Evolutionary conservation across 2,329 filamentous ascomycete genomes (phyloP), one percentile per base, ranked within the genome.

Genomic region (Ophiosphaerella korrae): DNA sequence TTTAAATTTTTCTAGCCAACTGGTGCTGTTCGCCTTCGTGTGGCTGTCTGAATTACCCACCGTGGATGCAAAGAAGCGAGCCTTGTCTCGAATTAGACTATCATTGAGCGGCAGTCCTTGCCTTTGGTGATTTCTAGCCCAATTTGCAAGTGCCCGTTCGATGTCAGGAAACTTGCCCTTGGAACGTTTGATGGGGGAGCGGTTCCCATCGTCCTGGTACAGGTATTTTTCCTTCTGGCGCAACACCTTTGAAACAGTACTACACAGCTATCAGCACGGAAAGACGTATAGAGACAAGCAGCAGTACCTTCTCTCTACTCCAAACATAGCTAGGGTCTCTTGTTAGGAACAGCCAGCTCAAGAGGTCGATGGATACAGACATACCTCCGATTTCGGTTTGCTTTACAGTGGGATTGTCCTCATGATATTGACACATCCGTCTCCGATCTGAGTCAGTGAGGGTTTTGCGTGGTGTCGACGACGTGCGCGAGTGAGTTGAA

Each of bases 211-310:
- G 67, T 90, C 90, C 46, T 86, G 85, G 67, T 88, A 89, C 13
- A 97, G 82, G 74, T 96, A 97, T 73, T 95, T 94, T 58, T 99
- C 94, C 77, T 93, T 96, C 68, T 96, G 88, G 46, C 93, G 87
- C 58, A 99, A 76, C 48, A 97, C 94, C 73, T 99, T 99, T 47
- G 94, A 99, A n/a, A 99, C 94, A 42, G 94, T 99, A 78, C 94
- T 99, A 73, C 49, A 66, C 16, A 21, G 45, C 39, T 32, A 58
- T 70, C 42, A 66, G 58, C 41, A 53, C 50, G 53, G 37, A 7
- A 53, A 26, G 14, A 50, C 29, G 35, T 39, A 62, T 42, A 36
- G 7, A 39, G 37, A 16, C 34, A 45, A 50, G 38, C 42, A 48
- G 41, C 48, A 35, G 42, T 86, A 97, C 94, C 94, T 97, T 88